Conservation (phyloP, 192 early-diverging fungal species). For the Neocallimastix lanati region DNA sequence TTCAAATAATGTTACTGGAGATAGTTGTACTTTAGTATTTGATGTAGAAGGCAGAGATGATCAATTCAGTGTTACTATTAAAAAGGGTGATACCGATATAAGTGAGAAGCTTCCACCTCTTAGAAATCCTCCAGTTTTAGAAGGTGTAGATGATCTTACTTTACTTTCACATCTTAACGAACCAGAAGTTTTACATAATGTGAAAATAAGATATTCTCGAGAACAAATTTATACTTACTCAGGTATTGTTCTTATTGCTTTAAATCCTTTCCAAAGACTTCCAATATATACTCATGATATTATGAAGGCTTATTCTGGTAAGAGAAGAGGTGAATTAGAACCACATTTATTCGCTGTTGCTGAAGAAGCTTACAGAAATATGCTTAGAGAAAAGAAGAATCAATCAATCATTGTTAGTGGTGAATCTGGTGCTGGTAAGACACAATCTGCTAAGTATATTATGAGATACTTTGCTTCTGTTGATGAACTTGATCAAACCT, state of each 20-base stretch:
- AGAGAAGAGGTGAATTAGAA: conserved; percentile 80
- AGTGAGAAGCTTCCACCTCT: conserved; percentile 66
- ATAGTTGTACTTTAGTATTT: conserved; percentile 35
- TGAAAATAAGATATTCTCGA: conserved; percentile 72
- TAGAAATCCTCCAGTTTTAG: conserved; percentile 77
- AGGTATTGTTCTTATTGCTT: too few relatives aligned
- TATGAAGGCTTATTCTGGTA: conserved; percentile 70
- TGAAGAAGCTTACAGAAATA: conserved; percentile 97
- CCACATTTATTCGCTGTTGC: conserved; percentile 98
- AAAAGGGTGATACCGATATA: conserved; percentile 23
- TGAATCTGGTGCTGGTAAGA: conserved; percentile 92
- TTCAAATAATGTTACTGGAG: conserved; percentile 29
- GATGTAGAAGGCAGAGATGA: conserved; percentile 18
- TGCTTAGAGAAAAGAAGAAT: too few relatives aligned
- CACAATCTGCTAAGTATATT: conserved; percentile 85
- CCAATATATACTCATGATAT: too few relatives aligned
- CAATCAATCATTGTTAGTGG: conserved; percentile 95
- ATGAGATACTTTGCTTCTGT: conserved; percentile 86
- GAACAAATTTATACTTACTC: conserved; percentile 98
- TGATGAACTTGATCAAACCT: conserved; percentile 22
- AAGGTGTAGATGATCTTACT: conserved; percentile 82
- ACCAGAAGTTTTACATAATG: conserved; percentile 76
- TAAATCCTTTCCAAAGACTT: too few relatives aligned
- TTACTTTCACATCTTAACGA: conserved; percentile 90
- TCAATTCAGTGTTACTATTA: background rate